These are phyloP conservation scores for Closterium sp. DNA, from an alignment of 139 green algal genomes.

Conservation along the genomic window DNA sequence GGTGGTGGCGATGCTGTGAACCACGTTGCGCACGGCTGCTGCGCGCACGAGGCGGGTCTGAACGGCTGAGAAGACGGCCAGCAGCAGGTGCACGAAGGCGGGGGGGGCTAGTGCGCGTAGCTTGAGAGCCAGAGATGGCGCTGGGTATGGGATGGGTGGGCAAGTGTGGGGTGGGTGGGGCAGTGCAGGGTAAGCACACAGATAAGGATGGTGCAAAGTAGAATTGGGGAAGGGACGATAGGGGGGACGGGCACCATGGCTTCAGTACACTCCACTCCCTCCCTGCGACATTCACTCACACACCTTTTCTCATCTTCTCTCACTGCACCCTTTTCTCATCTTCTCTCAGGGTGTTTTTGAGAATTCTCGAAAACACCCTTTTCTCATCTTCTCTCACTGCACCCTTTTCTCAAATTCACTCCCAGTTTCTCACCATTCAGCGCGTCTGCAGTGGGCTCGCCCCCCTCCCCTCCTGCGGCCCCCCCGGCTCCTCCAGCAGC, in stretches of 20 bases:
- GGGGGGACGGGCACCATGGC: background rate
- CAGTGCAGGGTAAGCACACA: too few relatives aligned
- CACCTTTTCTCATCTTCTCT: too few relatives aligned
- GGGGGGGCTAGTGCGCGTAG: conserved; percentile 19
- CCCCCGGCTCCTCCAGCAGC: background rate
- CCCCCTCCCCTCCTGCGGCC: background rate
- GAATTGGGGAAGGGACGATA: background rate
- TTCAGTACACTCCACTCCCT: too few relatives aligned
- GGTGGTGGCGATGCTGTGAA: conserved; percentile 26
- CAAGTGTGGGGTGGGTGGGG: background rate
- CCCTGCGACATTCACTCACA: too few relatives aligned
- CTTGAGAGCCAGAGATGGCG: conserved; percentile 31
- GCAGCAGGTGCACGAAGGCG: conserved; percentile 44
- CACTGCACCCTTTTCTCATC: too few relatives aligned
- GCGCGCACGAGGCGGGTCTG: conserved; percentile 34
- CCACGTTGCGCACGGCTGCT: conserved; percentile 32
- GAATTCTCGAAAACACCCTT: background rate
- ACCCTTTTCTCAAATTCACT: background rate
- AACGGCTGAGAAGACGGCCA: conserved; percentile 34
- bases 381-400: background rate
- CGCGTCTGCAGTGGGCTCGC: background rate
- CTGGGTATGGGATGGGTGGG: background rate
- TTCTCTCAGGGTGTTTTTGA: too few relatives aligned
- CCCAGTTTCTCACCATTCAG: background rate
- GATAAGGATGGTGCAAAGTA: too few relatives aligned